Evolutionary conservation across 1,284 basidiomycete species (phyloP), one percentile per base, ranked within the genome.

Genomic region (Ceratobasidium sp.): DNA sequence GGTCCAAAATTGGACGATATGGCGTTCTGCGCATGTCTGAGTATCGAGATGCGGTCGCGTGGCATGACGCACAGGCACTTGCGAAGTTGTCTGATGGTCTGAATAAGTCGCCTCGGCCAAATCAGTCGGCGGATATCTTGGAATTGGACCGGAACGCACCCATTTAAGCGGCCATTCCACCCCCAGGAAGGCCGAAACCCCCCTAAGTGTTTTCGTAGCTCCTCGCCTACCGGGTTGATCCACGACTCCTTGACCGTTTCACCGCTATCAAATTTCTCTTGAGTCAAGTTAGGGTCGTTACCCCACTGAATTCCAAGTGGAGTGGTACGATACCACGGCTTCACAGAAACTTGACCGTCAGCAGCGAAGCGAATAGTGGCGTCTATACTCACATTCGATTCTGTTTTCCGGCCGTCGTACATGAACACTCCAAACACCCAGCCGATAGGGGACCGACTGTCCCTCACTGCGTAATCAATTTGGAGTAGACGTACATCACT

Each of bases 371-470:
- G 15, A 6, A 17, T 17, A 17, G 33, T 17, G 2, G 4, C 33
- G n/a, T 44, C 31, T 24, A 45, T 17, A 24, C 41, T 33, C 19
- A 59, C 22, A 24, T 41, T 60, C n/a, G 47, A 59, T 19, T 75
- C 22, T 33, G 45, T 31, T 27, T 57, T 41, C 27, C 17, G 57
- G 33, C 51, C 60, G 17, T 74, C 53, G 63, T 74, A 74, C 73
- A 74, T 74, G 36, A 74, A 74, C 11, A 63, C 65, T 47, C 73
- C 73, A 50, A 74, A 74, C 15, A 74, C 73, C 73, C 73, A 74
- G 8, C 73, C 63, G 51, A 74, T 59, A n/a, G 73, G 73, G 27
- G 73, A 27, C 29, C 73, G 73, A 7, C 41, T 51, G 50, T 74
- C 73, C 17, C 63, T 56, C 9, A 65, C 63, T 6, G 73, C 73